Base-by-base conservation (phyloP, 176 grass and related monocot species). In the Dactylis glomerata region DNA sequence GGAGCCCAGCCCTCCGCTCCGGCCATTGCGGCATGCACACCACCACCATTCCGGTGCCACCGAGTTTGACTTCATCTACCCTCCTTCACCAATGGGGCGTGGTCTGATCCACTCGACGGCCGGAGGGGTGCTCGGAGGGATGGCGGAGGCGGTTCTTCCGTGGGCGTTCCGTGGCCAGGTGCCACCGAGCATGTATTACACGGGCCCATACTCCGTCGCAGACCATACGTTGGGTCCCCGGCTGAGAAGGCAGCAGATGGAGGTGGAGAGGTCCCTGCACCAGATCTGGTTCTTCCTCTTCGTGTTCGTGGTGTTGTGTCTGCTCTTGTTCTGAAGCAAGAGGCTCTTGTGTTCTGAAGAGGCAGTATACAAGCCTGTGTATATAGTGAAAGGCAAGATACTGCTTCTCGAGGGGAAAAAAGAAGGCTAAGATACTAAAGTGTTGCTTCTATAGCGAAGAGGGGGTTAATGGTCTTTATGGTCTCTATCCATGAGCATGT, bases 281-380 rank as follows among this genome's bases (percentile, higher is more conserved):
- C 90, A 96, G 78, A 87, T 99, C 68, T 89, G 91, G 83, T 89
- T 92, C 84, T 89, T 93, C 85, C 87, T 99, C 40, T 87, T 88
- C 10, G 78, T 88, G 13, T 92, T 93, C 20, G 79, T 59, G 16
- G 79, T 92, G 63, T 20, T 96, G 76, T 99, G 86, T 81, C 61
- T 92, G 67, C 81, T 97, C 67, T 69, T 97, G 80, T 94, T 94
- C 73, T 97, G 78, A 94, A 66, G 45, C 63, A 61, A 47, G n/a
- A 65, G n/a, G 59, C 83, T 93, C 36, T 64, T 90, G 49, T 92
- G 50, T 31, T 92, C 66, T 90, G 78, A 68, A 64, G 28, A 77
- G 36, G 68, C 12, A 22, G 22, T 38, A 28, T 84, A 24, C 28
- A 20, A 20, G 71, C 63, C 22, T 84, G 31, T 87, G 85, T 91